Base-by-base conservation (phyloP, 176 grass and related monocot species). In the Ananas comosus region DNA sequence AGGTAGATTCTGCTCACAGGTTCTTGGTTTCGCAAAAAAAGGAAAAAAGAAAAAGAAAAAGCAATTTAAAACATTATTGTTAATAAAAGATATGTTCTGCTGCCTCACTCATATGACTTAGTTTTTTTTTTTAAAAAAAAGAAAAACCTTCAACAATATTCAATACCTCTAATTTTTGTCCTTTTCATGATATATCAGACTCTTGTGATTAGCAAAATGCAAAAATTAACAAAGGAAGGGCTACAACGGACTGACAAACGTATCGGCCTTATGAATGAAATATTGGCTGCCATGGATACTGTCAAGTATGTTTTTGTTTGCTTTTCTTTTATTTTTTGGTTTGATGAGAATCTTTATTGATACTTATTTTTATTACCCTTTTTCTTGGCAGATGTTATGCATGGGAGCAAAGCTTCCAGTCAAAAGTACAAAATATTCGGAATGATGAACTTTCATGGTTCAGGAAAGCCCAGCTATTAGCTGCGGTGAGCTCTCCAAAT, bases 371-470 rank as follows among this genome's bases (percentile, higher is more conserved):
- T 58, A 19, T 53, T 59, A 25, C 22, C 56, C 6, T 63, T 50
- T 70, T 70, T 13, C 13, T 76, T 80, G 52, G 57, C 77, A 99
- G 94, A 79, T 99, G 89, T 74, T 99, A 99, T 75, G 87, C 94
- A 80, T 99, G 94, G 94, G 94, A 99, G 72, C 81, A 99, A 71
- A 99, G 94, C 77, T 99, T 99, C 79, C 90, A 99, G 63, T 99
- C 84, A 54, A 99, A 99, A 66, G 94, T 91, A 19, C 94, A 93
- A 76, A 84, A 67, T 65, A 84, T 99, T 64, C 94, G 94, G 2
- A 83, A 93, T 80, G 94, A 99, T 78, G 94, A 99, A 63, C 82
- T 99, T 65, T 99, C 89, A 42, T 99, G 94, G 94, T 99, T 93
- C 69, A 89, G 89, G 61, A 91, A 66, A 13, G 81, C 94, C 86